Percentiles rank a stretch among this genome's conserved stretches.
Conservation (phyloP, 2,329 filamentous ascomycete genomes). For the Ramularia endophylla region DNA sequence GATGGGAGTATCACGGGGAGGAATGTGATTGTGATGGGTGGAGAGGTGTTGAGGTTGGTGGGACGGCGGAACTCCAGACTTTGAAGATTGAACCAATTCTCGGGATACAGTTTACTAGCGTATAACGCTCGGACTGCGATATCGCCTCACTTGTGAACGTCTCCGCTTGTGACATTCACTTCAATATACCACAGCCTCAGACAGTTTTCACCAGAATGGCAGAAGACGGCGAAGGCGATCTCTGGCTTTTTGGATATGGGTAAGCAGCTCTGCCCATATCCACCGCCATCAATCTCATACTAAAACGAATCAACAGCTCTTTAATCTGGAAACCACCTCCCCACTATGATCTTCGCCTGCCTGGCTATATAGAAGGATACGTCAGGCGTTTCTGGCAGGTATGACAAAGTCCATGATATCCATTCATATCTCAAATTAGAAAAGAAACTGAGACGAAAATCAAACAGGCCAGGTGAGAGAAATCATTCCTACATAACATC, state of each 20-base stretch:
- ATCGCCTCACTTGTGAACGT: no score
- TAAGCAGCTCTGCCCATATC: constrained; percentile 39
- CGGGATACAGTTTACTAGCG: no score
- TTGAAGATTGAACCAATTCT: no score
- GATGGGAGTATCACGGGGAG: constrained; percentile 5
- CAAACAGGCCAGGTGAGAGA: constrained; percentile 28
- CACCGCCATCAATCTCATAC: constrained; percentile 5
- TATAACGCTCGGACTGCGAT: no score
- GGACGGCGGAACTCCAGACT: constrained; percentile 1
- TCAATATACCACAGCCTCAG: no score
- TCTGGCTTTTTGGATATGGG: constrained; percentile 99
- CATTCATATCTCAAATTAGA: no score
- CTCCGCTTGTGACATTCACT: no score
- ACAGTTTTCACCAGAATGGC: no score
- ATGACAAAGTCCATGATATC: constrained; percentile 31
- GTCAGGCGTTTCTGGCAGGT: constrained; percentile 98
- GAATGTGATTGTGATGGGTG: constrained; percentile 1
- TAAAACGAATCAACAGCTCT: constrained; percentile 52
- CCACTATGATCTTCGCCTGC: constrained; percentile 78
- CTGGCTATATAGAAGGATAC: constrained; percentile 88
- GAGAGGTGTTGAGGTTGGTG: constrained; percentile 2
- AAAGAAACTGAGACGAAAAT: no score
- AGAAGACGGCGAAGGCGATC: constrained; percentile 42
- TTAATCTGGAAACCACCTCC: constrained; percentile 98
- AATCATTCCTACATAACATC: background rate